Evolutionary conservation across 371 early-diverging fungal genomes (phyloP).

Genomic region (Haplosporangium sp.): DNA sequence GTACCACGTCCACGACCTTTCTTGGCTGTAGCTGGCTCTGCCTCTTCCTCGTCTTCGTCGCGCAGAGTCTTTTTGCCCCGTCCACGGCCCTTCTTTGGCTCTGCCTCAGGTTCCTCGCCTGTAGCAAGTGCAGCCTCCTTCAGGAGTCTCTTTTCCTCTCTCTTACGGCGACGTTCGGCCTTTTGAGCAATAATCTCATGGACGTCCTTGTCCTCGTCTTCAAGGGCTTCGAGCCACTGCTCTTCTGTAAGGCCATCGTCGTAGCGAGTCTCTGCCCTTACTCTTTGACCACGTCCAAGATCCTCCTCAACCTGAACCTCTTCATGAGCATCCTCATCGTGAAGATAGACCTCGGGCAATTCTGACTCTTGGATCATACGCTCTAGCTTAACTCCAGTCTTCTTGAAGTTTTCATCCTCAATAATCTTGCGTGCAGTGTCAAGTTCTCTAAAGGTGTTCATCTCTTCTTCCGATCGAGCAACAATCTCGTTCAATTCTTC

Average conservation of each 20-base stretch:
- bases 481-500: constrained; percentile 91
- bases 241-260: constrained; percentile 96
- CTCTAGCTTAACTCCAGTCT: constrained; percentile 66
- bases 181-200: constrained; percentile 71
- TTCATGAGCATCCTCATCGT: constrained; percentile 65
- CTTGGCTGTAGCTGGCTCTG: constrained; percentile 27
- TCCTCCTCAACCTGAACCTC: constrained; percentile 62
- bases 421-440: constrained; percentile 72
- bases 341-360: constrained; percentile 85
- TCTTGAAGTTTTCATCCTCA: constrained; percentile 54
- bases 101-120: constrained; percentile 34
- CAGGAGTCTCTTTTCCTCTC: constrained; percentile 41
- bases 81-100: constrained; percentile 38
- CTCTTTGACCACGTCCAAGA: constrained; percentile 80
- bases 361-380: constrained; percentile 90
- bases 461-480: constrained; percentile 82
- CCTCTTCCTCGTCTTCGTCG: constrained; percentile 32
- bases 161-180: constrained; percentile 60
- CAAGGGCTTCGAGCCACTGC: constrained; percentile 85
- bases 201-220: constrained; percentile 72
- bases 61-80: constrained; percentile 30
- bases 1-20: constrained; percentile 40
- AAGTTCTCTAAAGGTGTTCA: constrained; percentile 74
- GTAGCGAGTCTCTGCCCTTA: constrained; percentile 79
- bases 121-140: constrained; percentile 23